Base-by-base conservation (phyloP, 805 yeast genomes). In the Saturnispora dispora region DNA sequence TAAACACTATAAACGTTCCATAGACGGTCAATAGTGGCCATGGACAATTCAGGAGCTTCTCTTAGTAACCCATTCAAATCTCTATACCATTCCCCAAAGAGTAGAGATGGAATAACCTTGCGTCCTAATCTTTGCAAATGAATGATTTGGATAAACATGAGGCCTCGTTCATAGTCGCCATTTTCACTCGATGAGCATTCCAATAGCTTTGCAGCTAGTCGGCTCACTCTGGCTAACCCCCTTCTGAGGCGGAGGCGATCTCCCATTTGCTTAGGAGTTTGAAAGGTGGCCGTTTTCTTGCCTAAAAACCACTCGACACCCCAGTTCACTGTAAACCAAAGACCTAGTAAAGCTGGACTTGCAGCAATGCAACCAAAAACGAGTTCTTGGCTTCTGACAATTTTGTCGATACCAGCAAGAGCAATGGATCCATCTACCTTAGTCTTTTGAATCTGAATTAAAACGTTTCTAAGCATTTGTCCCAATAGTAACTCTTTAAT, bases 361-460 rank as follows among this genome's bases (percentile, higher is more conserved):
- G 93, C 82, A 1, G 97, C 96, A 25, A 93, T 85, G 22, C 88
- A 71, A 1, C 96, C 96, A 70, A 91, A 88, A n/a, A 93, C 93
- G 50, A 91, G 76, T 64, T 93, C 96, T 69, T 91, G 99, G 47
- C 93, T 83, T 65, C 88, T 85, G 44, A 93, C 74, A 57, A 91
- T 71, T 63, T 86, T 83, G 67, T 93, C 98, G 55, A 93, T 90
- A 8, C 98, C 98, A 58, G 77, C 79, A 54, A 91, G 77, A 0
- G 96, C 98, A 5, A 89, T 71, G 36, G 86, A 89, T 8, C 96
- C 96, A 64, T 91, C 99, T 6, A 93, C 97, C 67, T 91, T 91
- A 11, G 96, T 84, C 68, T 93, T 91, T 65, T 91, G 99, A n/a
- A 93, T 73, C 66, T 93, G 98, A 55, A 91, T 90, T 60, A 93